These are phyloP conservation scores for Scleroderma citrinum DNA, from an alignment of 768 basidiomycete species.

Conservation along the genomic window DNA sequence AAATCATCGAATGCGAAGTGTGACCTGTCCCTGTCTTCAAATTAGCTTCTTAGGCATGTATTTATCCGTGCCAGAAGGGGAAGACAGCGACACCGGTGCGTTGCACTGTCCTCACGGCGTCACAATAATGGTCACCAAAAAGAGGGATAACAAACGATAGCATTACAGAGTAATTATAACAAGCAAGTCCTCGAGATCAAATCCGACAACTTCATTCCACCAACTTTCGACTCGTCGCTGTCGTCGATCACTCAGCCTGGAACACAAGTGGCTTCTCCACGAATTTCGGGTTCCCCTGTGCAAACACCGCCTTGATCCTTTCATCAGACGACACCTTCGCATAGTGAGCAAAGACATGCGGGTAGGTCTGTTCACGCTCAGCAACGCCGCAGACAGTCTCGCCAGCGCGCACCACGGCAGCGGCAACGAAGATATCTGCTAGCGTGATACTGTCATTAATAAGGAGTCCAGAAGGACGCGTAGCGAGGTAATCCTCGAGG, in stretches of 20 bases:
- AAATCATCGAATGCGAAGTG: too few relatives aligned
- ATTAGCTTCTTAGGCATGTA: too few relatives aligned
- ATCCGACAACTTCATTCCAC: too few relatives aligned
- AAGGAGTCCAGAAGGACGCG: constrained; percentile 8
- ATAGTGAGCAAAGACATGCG: constrained; percentile 13
- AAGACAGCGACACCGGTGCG: too few relatives aligned
- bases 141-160: too few relatives aligned
- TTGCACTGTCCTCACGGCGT: too few relatives aligned
- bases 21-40: too few relatives aligned
- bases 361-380: constrained; percentile 7
- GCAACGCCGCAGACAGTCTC: constrained; percentile 10
- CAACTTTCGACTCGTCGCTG: too few relatives aligned
- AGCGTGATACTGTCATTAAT: constrained; percentile 9
- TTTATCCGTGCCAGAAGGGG: too few relatives aligned
- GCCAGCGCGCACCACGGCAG: constrained; percentile 2
- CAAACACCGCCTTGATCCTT: constrained; percentile 5
- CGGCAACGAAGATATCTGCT: constrained; percentile 15
- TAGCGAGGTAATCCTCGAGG: constrained; percentile 15
- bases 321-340: constrained; percentile 14
- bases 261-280: neutral
- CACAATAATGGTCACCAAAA: too few relatives aligned
- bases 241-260: neutral
- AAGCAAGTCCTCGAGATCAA: too few relatives aligned
- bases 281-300: neutral
- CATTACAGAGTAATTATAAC: too few relatives aligned